These are phyloP conservation scores for Arachnomyces sp. DNA, from an alignment of 2,329 filamentous ascomycete genomes.

Conservation along the genomic window DNA sequence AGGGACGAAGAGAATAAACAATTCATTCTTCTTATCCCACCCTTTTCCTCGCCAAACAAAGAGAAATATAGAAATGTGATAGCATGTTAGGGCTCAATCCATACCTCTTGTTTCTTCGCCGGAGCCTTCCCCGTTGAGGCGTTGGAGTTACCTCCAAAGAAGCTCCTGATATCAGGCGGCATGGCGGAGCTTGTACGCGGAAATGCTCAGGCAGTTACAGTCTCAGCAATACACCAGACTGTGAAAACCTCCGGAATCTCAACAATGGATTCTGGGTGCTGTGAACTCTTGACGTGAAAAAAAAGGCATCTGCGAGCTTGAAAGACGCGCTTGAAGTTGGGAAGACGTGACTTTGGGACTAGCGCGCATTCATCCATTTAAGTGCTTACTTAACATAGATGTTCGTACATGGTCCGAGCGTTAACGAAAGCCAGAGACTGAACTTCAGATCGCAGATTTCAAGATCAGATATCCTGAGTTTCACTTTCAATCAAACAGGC, in stretches of 20 bases:
- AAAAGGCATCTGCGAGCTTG: no score
- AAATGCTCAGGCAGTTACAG: not conserved
- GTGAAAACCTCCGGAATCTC: not conserved
- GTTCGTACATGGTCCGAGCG: no score
- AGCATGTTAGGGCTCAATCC: not conserved
- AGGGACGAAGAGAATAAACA: no score
- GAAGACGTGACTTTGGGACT: conserved; percentile 19
- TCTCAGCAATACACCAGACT: not conserved
- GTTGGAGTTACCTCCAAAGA: conserved; percentile 63
- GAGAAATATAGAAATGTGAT: not conserved
- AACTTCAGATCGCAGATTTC: not conserved
- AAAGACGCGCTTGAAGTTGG: not conserved
- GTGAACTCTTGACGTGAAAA: not conserved
- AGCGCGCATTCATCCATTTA: not conserved
- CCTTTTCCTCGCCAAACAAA: no score
- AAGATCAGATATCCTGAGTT: not conserved
- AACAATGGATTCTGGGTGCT: conserved; percentile 4
- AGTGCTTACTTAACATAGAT: no score
- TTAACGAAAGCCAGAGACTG: not conserved
- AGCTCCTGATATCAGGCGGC: conserved; percentile 80
- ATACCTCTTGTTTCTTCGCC: conserved; percentile 35
- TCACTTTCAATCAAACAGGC: no score
- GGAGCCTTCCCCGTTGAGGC: conserved; percentile 40
- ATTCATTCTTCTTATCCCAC: no score
- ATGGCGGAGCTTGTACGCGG: conserved; percentile 40